Percentiles rank a stretch among this genome's conserved stretches.
phyloP scores from a whole-genome alignment of 257 asterid genomes.

The Prunella vulgaris region DNA sequence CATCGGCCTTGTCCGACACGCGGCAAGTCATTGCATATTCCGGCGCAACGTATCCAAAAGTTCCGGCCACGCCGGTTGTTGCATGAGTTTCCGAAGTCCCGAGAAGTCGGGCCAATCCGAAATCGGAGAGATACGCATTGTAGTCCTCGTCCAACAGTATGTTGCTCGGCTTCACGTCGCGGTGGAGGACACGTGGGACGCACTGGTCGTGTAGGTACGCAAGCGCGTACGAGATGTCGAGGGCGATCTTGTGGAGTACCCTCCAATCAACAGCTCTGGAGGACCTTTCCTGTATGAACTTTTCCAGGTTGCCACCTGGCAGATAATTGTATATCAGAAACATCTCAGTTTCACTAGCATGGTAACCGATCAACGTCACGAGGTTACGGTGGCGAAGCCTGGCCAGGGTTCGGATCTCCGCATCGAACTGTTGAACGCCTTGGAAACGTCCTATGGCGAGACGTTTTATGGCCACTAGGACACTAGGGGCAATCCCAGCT shows the following conservation, averaged over 20 bases:
- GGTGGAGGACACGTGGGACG: conserved; percentile 87
- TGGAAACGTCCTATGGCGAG: conserved; percentile 81
- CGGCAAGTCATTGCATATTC: conserved; percentile 95
- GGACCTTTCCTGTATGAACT: conserved; percentile 73
- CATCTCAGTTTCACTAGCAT: conserved; percentile 86
- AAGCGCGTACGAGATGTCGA: conserved; percentile 78
- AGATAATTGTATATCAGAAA: conserved; percentile 74
- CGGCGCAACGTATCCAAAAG: conserved; percentile 91
- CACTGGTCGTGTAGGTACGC: conserved; percentile 92
- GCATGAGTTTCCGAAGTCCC: conserved; percentile 91
- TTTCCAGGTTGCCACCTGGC: conserved; percentile 82
- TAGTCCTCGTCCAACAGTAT: conserved; percentile 75
- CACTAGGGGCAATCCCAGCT: conserved; percentile 87
- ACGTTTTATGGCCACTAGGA: conserved; percentile 78
- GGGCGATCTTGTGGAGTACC: conserved; percentile 79
- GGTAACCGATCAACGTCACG: conserved; percentile 88
- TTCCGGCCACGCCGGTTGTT: conserved; percentile 88
- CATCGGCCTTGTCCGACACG: conserved; percentile 92
- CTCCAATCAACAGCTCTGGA: conserved; percentile 85
- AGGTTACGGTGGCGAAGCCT: conserved; percentile 78
- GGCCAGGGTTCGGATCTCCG: conserved; percentile 79
- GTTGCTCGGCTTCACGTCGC: conserved; percentile 95
- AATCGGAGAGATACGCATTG: conserved; percentile 80
- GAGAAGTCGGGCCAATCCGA: conserved; percentile 74
- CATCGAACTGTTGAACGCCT: conserved; percentile 67